Conservation (phyloP, 2,329 filamentous ascomycete species). For the Penicillium sp. region DNA sequence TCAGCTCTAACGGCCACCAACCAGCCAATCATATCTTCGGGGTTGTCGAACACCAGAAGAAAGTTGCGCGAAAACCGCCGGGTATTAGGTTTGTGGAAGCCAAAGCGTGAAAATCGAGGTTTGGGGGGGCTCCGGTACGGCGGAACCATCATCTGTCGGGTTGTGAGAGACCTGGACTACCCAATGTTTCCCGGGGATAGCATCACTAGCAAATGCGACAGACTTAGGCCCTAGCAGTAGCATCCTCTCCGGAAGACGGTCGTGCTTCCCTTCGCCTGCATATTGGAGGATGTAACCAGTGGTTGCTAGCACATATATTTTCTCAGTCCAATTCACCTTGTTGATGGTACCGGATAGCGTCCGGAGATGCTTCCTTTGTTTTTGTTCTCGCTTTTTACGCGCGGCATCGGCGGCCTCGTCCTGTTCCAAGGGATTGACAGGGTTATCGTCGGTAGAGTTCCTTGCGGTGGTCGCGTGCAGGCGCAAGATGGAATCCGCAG, state of each 20-base stretch:
- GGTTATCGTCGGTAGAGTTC: slow-evolving; percentile 16
- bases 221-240: slow-evolving; percentile 47
- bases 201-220: slow-evolving; percentile 52
- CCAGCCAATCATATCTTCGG: slow-evolving; percentile 49
- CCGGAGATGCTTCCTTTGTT: slow-evolving; percentile 38
- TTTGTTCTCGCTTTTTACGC: slow-evolving; percentile 37
- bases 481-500: slow-evolving; percentile 68
- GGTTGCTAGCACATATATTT: slow-evolving; percentile 47
- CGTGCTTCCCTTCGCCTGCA: slow-evolving; percentile 44
- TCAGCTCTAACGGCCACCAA: slow-evolving; percentile 46
- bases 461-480: slow-evolving; percentile 42
- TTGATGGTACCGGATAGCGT: slow-evolving; percentile 39
- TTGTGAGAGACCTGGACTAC: slow-evolving; percentile 49
- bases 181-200: slow-evolving; percentile 51
- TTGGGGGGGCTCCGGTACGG: slow-evolving; percentile 33
- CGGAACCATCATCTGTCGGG: slow-evolving; percentile 30
- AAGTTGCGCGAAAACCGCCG: slow-evolving; percentile 42
- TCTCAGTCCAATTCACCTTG: slow-evolving; percentile 45
- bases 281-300: slow-evolving; percentile 50
- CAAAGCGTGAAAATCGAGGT: slow-evolving; percentile 42
- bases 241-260: slow-evolving; percentile 50
- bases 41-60: slow-evolving; percentile 46
- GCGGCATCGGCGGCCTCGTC: slow-evolving; percentile 21
- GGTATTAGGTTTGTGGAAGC: slow-evolving; percentile 36
- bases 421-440: slow-evolving; percentile 14